These are phyloP conservation scores for Xeromyces bisporus DNA, from an alignment of 495 filamentous ascomycete species.

Conservation along the genomic window DNA sequence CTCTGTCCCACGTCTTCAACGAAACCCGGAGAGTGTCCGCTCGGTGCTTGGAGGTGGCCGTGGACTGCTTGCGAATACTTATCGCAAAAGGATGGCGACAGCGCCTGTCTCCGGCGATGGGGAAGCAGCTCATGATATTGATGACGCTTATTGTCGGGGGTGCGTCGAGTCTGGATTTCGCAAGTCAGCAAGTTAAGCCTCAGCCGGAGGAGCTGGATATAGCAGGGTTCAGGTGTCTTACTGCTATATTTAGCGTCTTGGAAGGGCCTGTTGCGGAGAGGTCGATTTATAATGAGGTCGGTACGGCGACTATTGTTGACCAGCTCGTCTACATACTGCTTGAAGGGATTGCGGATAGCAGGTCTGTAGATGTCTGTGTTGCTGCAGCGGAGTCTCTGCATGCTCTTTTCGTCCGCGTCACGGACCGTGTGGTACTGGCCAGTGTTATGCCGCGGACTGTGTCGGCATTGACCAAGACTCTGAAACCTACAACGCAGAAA, in stretches of 20 bases:
- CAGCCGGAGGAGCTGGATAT: conserved; percentile 52
- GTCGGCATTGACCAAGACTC: conserved; percentile 57
- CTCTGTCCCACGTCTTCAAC: conserved; percentile 72
- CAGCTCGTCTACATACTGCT: conserved; percentile 68
- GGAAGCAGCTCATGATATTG: conserved; percentile 71
- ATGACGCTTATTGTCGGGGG: conserved; percentile 66
- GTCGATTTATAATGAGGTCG: conserved; percentile 39
- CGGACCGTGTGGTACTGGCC: conserved; percentile 53
- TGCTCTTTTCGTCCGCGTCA: conserved; percentile 42
- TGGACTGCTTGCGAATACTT: conserved; percentile 56
- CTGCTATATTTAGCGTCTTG: conserved; percentile 30
- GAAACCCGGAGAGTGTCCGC: conserved; percentile 54
- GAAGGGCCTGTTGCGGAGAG: conserved; percentile 28
- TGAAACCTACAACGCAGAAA: conserved; percentile 48
- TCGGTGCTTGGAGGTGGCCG: conserved; percentile 52
- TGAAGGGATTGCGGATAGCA: conserved; percentile 44
- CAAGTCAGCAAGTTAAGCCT: conserved; percentile 15
- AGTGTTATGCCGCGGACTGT: conserved; percentile 81
- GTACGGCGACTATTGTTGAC: conserved; percentile 52
- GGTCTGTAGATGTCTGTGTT: conserved; percentile 45
- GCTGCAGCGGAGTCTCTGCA: conserved; percentile 49
- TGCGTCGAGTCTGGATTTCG: conserved; percentile 33
- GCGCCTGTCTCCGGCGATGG: conserved; percentile 47
- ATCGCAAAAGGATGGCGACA: conserved; percentile 62
- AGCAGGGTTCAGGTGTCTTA: conserved; percentile 42